Percentiles rank a stretch among this genome's conserved stretches.
Evolutionary conservation across 805 yeast genomes (phyloP).

Genomic region (Dipodascus albidus): DNA sequence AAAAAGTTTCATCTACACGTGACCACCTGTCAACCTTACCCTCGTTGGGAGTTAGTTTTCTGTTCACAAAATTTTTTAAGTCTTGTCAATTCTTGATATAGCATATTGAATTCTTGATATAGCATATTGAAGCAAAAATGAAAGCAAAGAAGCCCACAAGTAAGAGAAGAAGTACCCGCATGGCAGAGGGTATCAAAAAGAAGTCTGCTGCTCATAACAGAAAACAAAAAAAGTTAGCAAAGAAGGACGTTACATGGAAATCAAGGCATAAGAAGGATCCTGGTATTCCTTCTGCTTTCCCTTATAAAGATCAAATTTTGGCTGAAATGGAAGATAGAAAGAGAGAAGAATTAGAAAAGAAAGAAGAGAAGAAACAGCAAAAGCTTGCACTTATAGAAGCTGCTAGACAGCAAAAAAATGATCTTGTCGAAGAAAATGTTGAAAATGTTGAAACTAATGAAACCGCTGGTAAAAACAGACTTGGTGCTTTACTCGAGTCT

Average conservation of each 20-base stretch:
- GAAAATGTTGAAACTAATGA: conserved; percentile 23
- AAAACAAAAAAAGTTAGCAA: conserved; percentile 70
- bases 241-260: conserved; percentile 91
- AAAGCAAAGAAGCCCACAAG: conserved; percentile 2
- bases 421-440: conserved; percentile 29
- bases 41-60: not conserved
- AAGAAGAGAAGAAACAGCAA: conserved; percentile 26
- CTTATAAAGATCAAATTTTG: conserved; percentile 79
- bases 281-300: conserved; percentile 91
- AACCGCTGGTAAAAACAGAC: conserved; percentile 37
- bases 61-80: not conserved
- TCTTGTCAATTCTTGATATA: not conserved
- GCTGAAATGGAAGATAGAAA: conserved; percentile 36
- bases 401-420: conserved; percentile 25
- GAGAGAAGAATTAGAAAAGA: conserved; percentile 32
- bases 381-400: conserved; percentile 11
- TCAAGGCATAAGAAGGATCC: conserved; percentile 76
- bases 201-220: conserved; percentile 87
- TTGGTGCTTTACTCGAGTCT: conserved; percentile 79
- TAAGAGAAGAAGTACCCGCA: conserved; percentile 51
- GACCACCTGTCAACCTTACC: not conserved
- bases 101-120: not conserved
- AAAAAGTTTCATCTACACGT: not conserved
- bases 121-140: not conserved
- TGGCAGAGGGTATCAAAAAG: conserved; percentile 94